Percentiles rank a stretch among this genome's conserved stretches.
These are phyloP conservation scores for Lathyrus sativus DNA, from an alignment of 306 rosid species.

Conservation along the genomic window DNA sequence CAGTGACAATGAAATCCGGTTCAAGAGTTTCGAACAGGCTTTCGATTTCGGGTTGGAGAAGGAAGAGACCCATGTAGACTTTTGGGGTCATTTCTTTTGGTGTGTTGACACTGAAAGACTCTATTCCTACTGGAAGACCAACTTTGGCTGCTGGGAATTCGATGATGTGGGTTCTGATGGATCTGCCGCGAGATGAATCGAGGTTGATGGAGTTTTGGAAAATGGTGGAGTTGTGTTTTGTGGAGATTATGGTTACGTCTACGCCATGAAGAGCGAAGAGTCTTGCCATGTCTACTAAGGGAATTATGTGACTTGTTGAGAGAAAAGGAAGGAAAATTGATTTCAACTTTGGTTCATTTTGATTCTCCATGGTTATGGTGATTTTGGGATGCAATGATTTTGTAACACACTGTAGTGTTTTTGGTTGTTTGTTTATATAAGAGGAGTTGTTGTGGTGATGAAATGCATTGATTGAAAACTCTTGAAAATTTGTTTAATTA, in stretches of 20 bases:
- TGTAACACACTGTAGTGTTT: background rate
- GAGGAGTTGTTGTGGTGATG: background rate
- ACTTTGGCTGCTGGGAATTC: slow-evolving; percentile 41
- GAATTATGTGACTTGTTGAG: slow-evolving; percentile 52
- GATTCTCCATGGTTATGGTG: slow-evolving; percentile 32
- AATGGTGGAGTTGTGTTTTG: slow-evolving; percentile 40
- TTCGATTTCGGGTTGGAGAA: slow-evolving; percentile 39
- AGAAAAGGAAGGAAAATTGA: slow-evolving; percentile 46
- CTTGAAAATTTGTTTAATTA: background rate
- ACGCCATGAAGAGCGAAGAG: slow-evolving; percentile 43
- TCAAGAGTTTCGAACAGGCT: slow-evolving; percentile 6
- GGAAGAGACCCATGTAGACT: slow-evolving; percentile 25
- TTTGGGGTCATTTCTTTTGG: slow-evolving; percentile 15
- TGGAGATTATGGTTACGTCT: slow-evolving; percentile 44
- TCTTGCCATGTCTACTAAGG: slow-evolving; percentile 48
- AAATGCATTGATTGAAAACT: background rate
- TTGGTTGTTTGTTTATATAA: background rate
- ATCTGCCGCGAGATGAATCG: slow-evolving; percentile 33
- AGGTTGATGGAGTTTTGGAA: slow-evolving; percentile 47
- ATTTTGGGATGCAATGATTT: background rate
- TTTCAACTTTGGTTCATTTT: background rate
- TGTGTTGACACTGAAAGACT: slow-evolving; percentile 33
- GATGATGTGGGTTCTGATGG: slow-evolving; percentile 37
- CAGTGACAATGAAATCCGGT: slow-evolving; percentile 49
- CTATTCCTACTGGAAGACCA: slow-evolving; percentile 41